phyloP scores from a whole-genome alignment of 2,329 filamentous ascomycete genomes.

The Mycosphaerella sp. region DNA sequence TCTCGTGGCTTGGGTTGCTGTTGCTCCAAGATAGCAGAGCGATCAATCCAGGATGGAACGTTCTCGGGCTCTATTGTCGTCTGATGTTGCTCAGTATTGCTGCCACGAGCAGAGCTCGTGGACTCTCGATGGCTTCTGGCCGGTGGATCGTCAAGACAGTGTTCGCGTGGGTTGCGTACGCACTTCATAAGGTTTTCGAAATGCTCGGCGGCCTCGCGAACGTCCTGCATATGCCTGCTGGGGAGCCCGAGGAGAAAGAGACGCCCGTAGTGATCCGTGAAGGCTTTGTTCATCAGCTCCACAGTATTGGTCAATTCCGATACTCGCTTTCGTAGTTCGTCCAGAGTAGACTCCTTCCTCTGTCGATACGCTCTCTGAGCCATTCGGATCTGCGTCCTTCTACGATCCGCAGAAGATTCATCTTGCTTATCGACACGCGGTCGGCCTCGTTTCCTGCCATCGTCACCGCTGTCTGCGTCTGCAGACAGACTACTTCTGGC shows the following conservation, averaged over 20 bases:
- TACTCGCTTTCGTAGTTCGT: slow-evolving; percentile 64
- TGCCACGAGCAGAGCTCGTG: slow-evolving; percentile 1
- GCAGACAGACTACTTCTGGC: slow-evolving; percentile 13
- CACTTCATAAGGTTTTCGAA: slow-evolving; percentile 22
- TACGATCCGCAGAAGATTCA: slow-evolving; percentile 70
- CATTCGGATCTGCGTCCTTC: slow-evolving; percentile 78
- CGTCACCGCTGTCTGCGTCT: slow-evolving; percentile 24
- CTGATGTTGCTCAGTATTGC: background rate
- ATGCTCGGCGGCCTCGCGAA: slow-evolving; percentile 20
- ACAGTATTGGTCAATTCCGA: slow-evolving; percentile 62
- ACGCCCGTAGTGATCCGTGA: slow-evolving; percentile 44
- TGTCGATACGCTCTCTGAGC: slow-evolving; percentile 80
- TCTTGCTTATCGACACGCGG: slow-evolving; percentile 71
- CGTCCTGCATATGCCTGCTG: slow-evolving; percentile 18
- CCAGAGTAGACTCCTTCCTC: slow-evolving; percentile 77
- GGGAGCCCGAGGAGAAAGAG: slow-evolving; percentile 19
- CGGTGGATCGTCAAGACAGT: slow-evolving; percentile 3
- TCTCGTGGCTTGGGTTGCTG: slow-evolving; percentile 2
- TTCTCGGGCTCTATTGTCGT: slow-evolving; percentile 18
- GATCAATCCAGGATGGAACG: slow-evolving; percentile 28
- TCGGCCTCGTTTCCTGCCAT: slow-evolving; percentile 57
- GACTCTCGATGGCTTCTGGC: background rate
- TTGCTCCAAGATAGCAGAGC: slow-evolving; percentile 12
- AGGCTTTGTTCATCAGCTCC: slow-evolving; percentile 66
- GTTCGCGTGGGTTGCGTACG: slow-evolving; percentile 22